These are phyloP conservation scores for Apiotrichum laibachii DNA, from an alignment of 1,284 basidiomycete species.

Conservation along the genomic window DNA sequence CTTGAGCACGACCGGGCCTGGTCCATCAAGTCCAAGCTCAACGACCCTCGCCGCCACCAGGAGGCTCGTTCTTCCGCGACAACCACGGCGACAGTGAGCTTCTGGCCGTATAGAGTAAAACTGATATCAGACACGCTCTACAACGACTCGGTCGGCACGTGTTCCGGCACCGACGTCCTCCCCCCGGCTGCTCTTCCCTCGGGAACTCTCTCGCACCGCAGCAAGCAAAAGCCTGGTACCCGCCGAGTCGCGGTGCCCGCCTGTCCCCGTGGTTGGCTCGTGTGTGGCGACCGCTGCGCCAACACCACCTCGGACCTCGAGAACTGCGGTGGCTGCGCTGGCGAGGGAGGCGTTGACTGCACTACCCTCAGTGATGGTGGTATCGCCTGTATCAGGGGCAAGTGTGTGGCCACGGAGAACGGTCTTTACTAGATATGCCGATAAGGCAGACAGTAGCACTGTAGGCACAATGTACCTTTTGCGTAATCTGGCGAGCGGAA, in stretches of 20 bases:
- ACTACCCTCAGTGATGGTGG: slow-evolving; percentile 12
- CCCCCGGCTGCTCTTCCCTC: slow-evolving; percentile 1
- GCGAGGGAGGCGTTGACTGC: slow-evolving; percentile 19
- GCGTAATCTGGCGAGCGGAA: no score
- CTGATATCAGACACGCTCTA: slow-evolving; percentile 9
- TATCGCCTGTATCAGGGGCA: slow-evolving; percentile 12
- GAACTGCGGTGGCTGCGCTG: slow-evolving; percentile 21
- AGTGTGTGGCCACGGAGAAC: slow-evolving; percentile 9
- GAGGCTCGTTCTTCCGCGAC: slow-evolving; percentile 13
- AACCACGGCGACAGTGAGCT: slow-evolving; percentile 13
- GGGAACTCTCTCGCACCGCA: not conserved
- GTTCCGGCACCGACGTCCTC: slow-evolving; percentile 16
- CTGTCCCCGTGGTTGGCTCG: slow-evolving; percentile 3
- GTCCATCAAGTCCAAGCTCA: not conserved
- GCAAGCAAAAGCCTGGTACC: not conserved
- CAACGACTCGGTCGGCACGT: not conserved
- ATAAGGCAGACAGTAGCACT: no score
- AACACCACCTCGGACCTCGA: slow-evolving; percentile 12
- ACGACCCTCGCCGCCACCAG: no score
- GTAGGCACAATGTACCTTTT: no score
- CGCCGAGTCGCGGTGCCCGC: not conserved
- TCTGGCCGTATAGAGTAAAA: not conserved
- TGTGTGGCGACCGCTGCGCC: slow-evolving; percentile 8
- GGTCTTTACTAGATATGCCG: no score
- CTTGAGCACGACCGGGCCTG: slow-evolving; percentile 6